phyloP scores from a whole-genome alignment of 352 stramenopile genomes.

The Globisporangium megalacanthum region DNA sequence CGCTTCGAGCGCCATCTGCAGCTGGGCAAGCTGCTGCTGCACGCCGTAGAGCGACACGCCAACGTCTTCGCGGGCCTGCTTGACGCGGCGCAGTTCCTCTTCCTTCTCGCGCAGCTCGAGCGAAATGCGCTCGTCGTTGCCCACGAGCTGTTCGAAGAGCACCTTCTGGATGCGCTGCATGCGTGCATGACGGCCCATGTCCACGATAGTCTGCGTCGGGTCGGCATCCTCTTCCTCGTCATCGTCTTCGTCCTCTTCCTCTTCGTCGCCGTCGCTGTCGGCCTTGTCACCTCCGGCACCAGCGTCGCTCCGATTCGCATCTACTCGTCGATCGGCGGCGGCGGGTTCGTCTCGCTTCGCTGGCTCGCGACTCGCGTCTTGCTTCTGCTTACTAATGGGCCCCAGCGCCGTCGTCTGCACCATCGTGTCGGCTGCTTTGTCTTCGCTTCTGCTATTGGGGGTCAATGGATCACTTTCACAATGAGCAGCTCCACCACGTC shows the following conservation, averaged over 20 bases:
- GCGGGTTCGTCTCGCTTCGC: not conserved
- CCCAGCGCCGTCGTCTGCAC: not conserved
- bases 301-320: not conserved
- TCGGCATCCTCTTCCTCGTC: conserved; percentile 57
- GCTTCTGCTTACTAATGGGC: not conserved
- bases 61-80: conserved; percentile 78
- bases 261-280: conserved; percentile 32
- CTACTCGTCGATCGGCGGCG: not conserved
- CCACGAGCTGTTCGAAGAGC: conserved; percentile 68
- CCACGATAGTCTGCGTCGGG: conserved; percentile 73
- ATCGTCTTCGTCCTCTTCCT: conserved; percentile 31
- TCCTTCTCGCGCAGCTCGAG: conserved; percentile 77
- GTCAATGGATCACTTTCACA: not conserved
- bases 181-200: conserved; percentile 68
- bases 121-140: conserved; percentile 65
- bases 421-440: not conserved
- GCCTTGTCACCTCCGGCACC: not conserved
- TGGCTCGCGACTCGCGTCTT: not conserved
- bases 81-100: conserved; percentile 62
- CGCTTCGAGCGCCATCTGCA: conserved; percentile 88
- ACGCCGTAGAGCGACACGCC: conserved; percentile 92
- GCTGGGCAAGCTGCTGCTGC: conserved; percentile 92
- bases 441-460: not conserved
- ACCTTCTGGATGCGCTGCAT: conserved; percentile 88
- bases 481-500: not conserved